Conservation (phyloP, 345 rosid genomes). For the Bretschneidera sinensis region DNA sequence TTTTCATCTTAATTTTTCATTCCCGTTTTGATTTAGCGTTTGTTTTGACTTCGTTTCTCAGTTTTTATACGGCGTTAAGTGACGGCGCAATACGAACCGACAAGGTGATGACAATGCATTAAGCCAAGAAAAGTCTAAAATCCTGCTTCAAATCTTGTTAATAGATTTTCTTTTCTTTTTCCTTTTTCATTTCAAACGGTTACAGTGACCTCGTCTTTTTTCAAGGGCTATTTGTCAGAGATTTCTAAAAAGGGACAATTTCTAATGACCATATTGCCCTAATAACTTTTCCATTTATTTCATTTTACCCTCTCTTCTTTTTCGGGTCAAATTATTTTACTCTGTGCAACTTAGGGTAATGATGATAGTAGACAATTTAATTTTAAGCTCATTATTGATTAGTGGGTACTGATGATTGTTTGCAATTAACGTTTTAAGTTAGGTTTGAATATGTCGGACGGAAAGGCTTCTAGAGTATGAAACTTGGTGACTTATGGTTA, state of each 20-base stretch:
- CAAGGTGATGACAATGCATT: conserved; percentile 10
- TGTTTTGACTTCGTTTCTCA: not conserved
- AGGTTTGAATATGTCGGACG: not conserved
- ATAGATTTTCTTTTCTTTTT: not conserved
- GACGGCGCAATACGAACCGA: conserved; percentile 22
- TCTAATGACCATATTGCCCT: not conserved
- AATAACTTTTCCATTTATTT: too few species aligned
- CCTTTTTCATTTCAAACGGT: not conserved
- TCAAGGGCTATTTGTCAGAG: conserved; percentile 22
- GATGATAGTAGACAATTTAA: not conserved
- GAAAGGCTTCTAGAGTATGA: too few species aligned
- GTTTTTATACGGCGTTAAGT: conserved; percentile 22
- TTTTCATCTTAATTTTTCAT: too few species aligned
- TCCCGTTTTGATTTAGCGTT: not conserved
- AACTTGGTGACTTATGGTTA: too few species aligned
- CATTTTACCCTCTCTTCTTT: not conserved
- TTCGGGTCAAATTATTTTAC: not conserved
- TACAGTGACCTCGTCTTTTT: conserved; percentile 9
- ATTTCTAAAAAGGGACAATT: conserved; percentile 7
- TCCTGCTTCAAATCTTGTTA: conserved; percentile 11
- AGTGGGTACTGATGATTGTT: not conserved
- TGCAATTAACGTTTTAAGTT: not conserved
- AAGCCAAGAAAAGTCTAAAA: conserved; percentile 3
- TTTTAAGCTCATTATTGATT: too few species aligned
- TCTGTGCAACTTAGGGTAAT: not conserved